Evolutionary conservation across 106 monocot genomes (phyloP), one percentile per base, ranked within the genome.

Genomic region (Triglochin maritima): DNA sequence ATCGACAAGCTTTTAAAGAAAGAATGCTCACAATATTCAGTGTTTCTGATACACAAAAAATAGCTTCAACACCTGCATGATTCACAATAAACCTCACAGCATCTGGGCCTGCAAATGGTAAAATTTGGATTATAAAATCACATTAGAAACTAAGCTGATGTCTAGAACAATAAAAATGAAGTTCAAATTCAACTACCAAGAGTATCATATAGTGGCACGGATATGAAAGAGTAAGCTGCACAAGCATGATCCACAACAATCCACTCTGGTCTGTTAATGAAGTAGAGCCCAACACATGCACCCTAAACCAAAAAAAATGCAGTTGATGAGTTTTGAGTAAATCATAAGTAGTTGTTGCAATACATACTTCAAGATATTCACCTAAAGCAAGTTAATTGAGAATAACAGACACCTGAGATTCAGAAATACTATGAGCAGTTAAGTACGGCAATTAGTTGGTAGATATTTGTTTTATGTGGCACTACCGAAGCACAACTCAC

Each of bases 201-300:
- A 59, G 98, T 98, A 60, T 98, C 98, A 84, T 98, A 98, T 47
- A 98, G 65, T 43, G 98, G 92, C 10, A 98, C 98, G 55, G 92
- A 92, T 67, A 92, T 17, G 56, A 86, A 98, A 51, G 98, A 98
- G 69, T 88, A 92, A 14, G 98, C 91, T 50, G 98, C 72, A 60
- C 98, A 98, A 15, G 98, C 92, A 86, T 98, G 91, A 59, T 98
- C 98, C 67, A 89, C 88, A 53, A 98, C 80, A 9, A 81, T 77
- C 98, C 98, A 98, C 60, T 98, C 98, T 16, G 98, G 88, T 69
- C 88, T 83, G 71, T 98, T 98, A 67, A 86, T 84, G 46, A 98
- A 89, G 72, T 92, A 98, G 15, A 98, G 57, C 63, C 98, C 98
- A 79, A 98, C 58, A 52, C 82, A 76, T 49, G 86, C 81, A 72